Base-by-base conservation (phyloP, 2,329 filamentous ascomycete species). In the Neonectria hederae region DNA sequence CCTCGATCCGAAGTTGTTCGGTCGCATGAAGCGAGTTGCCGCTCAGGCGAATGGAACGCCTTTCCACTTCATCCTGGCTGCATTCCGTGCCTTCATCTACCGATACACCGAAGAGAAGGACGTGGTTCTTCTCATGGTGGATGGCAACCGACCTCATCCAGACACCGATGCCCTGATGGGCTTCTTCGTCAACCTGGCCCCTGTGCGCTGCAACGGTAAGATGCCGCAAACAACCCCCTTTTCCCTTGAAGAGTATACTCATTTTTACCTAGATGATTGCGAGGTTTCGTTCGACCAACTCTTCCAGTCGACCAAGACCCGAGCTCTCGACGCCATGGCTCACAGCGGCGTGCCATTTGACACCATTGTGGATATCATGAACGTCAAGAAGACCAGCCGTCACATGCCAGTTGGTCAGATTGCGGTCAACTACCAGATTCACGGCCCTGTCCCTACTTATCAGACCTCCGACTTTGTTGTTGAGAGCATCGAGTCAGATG, bases 341-440 rank as follows among this genome's bases (percentile, higher is more conserved):
- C 71, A 72, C 48, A 67, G 59, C 43, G 68, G 64, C 24, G 63
- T 72, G 28, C 69, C 71, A 10, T 73, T 73, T 35, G 69, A 72
- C 28, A 68, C 64, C 46, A 72, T 73, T n/a, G 71, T 70, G 17
- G 69, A 73, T 22, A 59, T 68, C 4, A 66, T 69, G 54, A 57
- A 67, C 9, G 65, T 69, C 56, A 65, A 69, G 59, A 69, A 69
- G 61, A 72, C 60, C n/a, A 66, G 63, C 38, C 64, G 60, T 32
- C 69, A 73, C 65, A 65, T 72, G 64, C 68, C 71, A 2, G 56
- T 73, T 4, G 71, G 69, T 42, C 71, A 73, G 59, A 65, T 73
- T 30, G 64, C 68, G 3, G 63, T 73, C 58, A 74, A 74, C 66
- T 74, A 72, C 62, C 69, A 74, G 62, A 72, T 74, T 17, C 66